phyloP scores from a whole-genome alignment of 2,329 filamentous ascomycete genomes.

The Colletotrichum sp. region DNA sequence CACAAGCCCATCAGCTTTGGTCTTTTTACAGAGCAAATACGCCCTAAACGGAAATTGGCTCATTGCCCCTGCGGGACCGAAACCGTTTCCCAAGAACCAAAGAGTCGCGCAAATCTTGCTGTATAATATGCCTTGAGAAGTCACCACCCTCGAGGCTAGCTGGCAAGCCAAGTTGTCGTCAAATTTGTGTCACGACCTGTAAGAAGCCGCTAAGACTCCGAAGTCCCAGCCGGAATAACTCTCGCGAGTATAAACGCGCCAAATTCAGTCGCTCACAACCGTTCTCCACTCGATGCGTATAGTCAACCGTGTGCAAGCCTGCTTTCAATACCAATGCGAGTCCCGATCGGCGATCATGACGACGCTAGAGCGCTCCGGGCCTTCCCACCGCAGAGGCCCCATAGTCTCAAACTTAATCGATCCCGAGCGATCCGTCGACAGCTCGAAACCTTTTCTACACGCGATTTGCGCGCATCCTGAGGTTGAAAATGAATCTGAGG shows the following conservation, averaged over 20 bases:
- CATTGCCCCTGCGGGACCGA: neutral
- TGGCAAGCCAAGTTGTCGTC: accelerated
- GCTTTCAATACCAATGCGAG: neutral
- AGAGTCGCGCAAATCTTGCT: neutral
- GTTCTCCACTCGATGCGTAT: neutral
- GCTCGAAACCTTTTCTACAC: neutral
- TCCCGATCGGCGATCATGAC: neutral
- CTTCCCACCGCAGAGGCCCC: neutral
- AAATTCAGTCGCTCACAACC: neutral
- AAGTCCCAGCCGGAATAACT: neutral
- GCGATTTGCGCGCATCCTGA: neutral
- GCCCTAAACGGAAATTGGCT: too few relatives aligned
- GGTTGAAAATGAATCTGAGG: accelerated
- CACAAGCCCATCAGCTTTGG: neutral
- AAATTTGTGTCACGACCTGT: neutral
- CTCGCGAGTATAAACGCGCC: neutral
- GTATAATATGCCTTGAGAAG: neutral
- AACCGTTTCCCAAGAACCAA: accelerated
- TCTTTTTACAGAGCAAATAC: too few relatives aligned
- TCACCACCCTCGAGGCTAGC: neutral
- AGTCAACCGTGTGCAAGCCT: neutral
- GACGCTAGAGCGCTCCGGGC: neutral
- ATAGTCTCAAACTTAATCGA: neutral
- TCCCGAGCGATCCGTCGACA: neutral
- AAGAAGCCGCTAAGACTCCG: neutral